phyloP scores from a whole-genome alignment of 2,329 filamentous ascomycete genomes.

The Dryadomyces quercivorus region DNA sequence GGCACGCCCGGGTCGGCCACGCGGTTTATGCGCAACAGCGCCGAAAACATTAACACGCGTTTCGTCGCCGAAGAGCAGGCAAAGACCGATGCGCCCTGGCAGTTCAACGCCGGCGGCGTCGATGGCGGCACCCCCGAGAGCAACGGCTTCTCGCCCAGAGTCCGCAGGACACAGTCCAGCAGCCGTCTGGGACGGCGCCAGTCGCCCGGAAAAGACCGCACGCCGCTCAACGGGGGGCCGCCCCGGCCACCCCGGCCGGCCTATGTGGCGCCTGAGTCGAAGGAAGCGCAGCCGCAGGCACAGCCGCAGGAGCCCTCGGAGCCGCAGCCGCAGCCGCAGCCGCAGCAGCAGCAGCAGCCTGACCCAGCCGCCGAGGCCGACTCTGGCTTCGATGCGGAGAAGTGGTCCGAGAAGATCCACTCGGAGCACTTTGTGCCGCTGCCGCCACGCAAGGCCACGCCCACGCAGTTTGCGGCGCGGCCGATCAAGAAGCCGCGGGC shows the following conservation, averaged over 20 bases:
- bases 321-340: no score
- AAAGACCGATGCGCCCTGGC: constrained; percentile 27
- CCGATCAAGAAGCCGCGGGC: constrained; percentile 46
- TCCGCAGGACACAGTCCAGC: constrained; percentile 26
- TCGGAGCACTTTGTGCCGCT: constrained; percentile 38
- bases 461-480: constrained; percentile 19
- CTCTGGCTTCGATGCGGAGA: constrained; percentile 34
- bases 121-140: constrained; percentile 13
- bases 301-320: no score
- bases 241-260: constrained; percentile 1
- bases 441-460: constrained; percentile 33
- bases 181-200: constrained; percentile 25
- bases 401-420: constrained; percentile 42
- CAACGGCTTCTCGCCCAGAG: constrained; percentile 14
- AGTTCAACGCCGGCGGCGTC: constrained; percentile 38
- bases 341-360: background rate
- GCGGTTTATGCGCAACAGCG: constrained; percentile 35
- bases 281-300: background rate
- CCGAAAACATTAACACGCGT: constrained; percentile 49
- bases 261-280: constrained; percentile 11
- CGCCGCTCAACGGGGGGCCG: background rate
- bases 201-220: constrained; percentile 16
- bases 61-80: constrained; percentile 37
- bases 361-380: constrained; percentile 12
- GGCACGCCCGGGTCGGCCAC: constrained; percentile 3